Conservation (phyloP, 768 basidiomycete genomes). For the Boletus vinaceobasis region DNA sequence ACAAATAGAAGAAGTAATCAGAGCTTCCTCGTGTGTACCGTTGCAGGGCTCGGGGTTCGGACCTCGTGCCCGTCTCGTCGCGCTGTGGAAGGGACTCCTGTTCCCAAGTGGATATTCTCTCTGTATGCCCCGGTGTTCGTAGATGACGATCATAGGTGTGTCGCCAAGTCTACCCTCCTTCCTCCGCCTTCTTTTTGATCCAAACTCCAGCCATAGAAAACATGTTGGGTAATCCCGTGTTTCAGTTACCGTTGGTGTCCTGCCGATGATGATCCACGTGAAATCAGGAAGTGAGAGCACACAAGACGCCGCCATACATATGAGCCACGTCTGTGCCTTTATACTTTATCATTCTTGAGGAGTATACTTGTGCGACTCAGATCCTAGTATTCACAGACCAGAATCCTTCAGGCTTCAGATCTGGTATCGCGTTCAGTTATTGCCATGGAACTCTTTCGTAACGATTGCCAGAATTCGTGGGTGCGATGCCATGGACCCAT, state of each 20-base stretch:
- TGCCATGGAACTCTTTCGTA: background rate
- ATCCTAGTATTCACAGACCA: background rate
- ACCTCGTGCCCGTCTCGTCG: background rate
- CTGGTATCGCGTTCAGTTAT: background rate
- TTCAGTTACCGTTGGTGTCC: background rate
- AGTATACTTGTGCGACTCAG: background rate
- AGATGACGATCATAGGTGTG: background rate
- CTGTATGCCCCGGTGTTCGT: background rate
- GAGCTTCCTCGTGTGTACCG: background rate
- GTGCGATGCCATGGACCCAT: background rate
- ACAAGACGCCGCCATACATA: background rate
- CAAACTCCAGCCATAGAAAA: background rate
- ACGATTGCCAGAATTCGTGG: background rate
- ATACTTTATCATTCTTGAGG: background rate
- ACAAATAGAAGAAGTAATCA: background rate
- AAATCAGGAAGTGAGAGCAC: conserved; percentile 2
- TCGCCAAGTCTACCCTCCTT: background rate
- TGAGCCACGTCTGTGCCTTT: background rate
- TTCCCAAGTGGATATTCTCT: background rate
- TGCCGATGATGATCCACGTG: conserved; percentile 1
- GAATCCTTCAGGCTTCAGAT: background rate
- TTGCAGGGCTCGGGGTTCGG: background rate
- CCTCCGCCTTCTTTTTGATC: background rate
- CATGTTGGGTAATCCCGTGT: background rate
- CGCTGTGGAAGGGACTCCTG: background rate